Evolutionary conservation across 805 yeast genomes (phyloP).

Genomic region (Hanseniaspora pseudoguilliermondii): DNA sequence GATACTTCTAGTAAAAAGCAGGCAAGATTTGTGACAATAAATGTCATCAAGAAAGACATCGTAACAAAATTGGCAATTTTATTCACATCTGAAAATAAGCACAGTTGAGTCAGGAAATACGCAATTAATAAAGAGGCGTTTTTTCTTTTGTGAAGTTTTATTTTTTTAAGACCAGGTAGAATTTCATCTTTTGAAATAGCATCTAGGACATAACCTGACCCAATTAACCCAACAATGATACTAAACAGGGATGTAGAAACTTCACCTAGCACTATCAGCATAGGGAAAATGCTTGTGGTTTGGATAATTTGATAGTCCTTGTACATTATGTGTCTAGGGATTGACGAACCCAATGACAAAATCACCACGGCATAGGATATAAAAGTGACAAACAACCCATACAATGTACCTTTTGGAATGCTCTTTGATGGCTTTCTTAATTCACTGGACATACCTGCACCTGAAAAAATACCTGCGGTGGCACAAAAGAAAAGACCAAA

Average conservation of each 20-base stretch:
- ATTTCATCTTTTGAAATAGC: constrained; percentile 85
- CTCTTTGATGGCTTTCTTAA: constrained; percentile 71
- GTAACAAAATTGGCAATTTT: constrained; percentile 90
- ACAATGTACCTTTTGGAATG: constrained; percentile 86
- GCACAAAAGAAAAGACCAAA: constrained; percentile 97
- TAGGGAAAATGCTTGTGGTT: constrained; percentile 56
- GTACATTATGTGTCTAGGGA: constrained; percentile 67
- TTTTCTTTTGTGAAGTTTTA: constrained; percentile 2
- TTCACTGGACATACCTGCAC: constrained; percentile 98
- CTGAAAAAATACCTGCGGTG: constrained; percentile 96
- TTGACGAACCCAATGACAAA: constrained; percentile 60
- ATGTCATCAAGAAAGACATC: constrained; percentile 94
- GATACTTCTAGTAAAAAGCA: constrained; percentile 79
- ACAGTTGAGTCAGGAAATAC: constrained; percentile 72
- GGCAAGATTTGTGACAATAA: constrained; percentile 85
- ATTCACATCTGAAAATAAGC: constrained; percentile 80
- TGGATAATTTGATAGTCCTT: constrained; percentile 77
- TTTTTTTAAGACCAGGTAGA: constrained; percentile 52
- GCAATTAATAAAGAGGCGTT: constrained; percentile 43
- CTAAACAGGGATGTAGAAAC: constrained; percentile 82
- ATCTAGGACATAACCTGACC: constrained; percentile 81
- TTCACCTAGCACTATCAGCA: constrained; percentile 74
- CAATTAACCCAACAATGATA: constrained; percentile 87
- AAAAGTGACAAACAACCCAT: constrained; percentile 71
- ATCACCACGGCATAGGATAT: constrained; percentile 68